A percentile compares a stretch with the other conserved stretches of the same genome.
phyloP scores from a whole-genome alignment of 352 stramenopile species.

The Phytophthora multivora region DNA sequence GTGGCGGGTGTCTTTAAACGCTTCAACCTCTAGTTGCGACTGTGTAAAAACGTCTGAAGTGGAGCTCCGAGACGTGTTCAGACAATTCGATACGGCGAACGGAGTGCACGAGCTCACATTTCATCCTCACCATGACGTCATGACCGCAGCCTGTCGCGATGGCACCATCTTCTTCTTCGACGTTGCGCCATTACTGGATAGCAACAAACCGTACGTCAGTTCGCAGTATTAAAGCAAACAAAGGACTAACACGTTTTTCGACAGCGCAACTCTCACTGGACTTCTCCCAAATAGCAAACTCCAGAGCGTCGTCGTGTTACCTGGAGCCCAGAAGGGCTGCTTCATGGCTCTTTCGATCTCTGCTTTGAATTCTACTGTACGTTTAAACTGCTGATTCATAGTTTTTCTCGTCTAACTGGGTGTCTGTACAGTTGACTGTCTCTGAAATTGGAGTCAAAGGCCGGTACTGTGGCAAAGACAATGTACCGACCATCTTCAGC shows the following conservation, averaged over 20 bases:
- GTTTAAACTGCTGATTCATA: background rate
- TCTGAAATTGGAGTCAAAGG: slow-evolving; percentile 70
- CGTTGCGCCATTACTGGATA: slow-evolving; percentile 47
- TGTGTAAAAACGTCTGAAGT: slow-evolving; percentile 61
- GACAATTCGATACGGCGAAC: slow-evolving; percentile 58
- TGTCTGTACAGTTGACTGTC: slow-evolving; percentile 36
- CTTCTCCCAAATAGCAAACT: slow-evolving; percentile 63
- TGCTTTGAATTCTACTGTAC: slow-evolving; percentile 43
- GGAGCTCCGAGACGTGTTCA: slow-evolving; percentile 65
- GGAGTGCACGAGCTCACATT: slow-evolving; percentile 71
- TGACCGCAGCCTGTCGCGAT: slow-evolving; percentile 61
- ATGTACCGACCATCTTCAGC: slow-evolving; percentile 53
- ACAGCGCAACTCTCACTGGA: slow-evolving; percentile 41
- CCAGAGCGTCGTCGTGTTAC: slow-evolving; percentile 44
- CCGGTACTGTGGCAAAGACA: slow-evolving; percentile 53
- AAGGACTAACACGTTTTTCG: slow-evolving; percentile 8
- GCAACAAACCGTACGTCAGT: slow-evolving; percentile 53
- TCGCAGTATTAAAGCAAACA: background rate
- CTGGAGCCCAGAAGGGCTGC: slow-evolving; percentile 47
- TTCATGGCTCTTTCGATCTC: slow-evolving; percentile 55
- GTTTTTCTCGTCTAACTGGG: background rate
- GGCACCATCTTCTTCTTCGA: slow-evolving; percentile 80
- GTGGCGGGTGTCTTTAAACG: slow-evolving; percentile 48
- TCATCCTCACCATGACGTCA: slow-evolving; percentile 58
- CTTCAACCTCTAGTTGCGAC: slow-evolving; percentile 40